phyloP scores from a whole-genome alignment of 2,329 filamentous ascomycete genomes.

The Aspergillus sp. region DNA sequence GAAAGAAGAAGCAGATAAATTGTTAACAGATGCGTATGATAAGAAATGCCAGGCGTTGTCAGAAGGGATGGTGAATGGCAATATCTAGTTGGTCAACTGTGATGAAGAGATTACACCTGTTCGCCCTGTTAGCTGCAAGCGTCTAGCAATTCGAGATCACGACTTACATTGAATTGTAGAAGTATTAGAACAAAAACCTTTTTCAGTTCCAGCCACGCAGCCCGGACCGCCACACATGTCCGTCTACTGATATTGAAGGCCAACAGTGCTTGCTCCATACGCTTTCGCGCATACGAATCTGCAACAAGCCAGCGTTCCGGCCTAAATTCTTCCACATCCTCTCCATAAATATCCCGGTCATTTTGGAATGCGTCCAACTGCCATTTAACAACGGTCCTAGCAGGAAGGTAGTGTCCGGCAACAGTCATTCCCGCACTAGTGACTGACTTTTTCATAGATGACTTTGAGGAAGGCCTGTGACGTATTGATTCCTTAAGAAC shows the following conservation, averaged over 20 bases:
- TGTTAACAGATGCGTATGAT: too few relatives aligned
- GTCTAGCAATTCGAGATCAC: not conserved
- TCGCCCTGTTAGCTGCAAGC: not conserved
- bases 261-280: slow-evolving; percentile 25
- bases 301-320: slow-evolving; percentile 42
- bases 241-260: not conserved
- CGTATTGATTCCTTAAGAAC: slow-evolving; percentile 33
- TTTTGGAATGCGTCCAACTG: slow-evolving; percentile 39
- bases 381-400: slow-evolving; percentile 34
- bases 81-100: too few relatives aligned
- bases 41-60: too few relatives aligned
- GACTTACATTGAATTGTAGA: not conserved
- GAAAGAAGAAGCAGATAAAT: too few relatives aligned
- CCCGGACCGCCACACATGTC: not conserved
- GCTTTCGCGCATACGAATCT: slow-evolving; percentile 13
- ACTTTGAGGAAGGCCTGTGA: slow-evolving; percentile 26
- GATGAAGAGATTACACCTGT: too few relatives aligned
- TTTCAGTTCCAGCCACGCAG: not conserved
- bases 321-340: slow-evolving; percentile 32
- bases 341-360: slow-evolving; percentile 31
- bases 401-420: slow-evolving; percentile 26
- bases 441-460: slow-evolving; percentile 28
- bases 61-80: too few relatives aligned
- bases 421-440: slow-evolving; percentile 20
- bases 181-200: not conserved